These are phyloP conservation scores for Calocybe indica DNA, from an alignment of 768 basidiomycete genomes.

Conservation along the genomic window DNA sequence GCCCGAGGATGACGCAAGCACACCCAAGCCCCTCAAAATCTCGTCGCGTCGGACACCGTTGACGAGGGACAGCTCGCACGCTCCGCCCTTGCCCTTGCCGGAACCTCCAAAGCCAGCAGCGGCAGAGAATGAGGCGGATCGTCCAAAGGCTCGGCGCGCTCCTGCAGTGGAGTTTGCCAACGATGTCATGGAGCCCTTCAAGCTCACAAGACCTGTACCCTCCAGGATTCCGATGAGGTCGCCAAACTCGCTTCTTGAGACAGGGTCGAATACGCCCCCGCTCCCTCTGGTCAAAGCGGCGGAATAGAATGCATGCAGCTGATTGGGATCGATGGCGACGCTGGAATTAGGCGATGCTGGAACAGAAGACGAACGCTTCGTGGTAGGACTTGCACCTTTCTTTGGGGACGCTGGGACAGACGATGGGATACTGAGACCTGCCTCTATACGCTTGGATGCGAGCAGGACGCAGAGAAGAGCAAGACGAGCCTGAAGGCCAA, in stretches of 20 bases:
- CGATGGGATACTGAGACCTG: slow-evolving; percentile 42
- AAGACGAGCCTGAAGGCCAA: slow-evolving; percentile 72
- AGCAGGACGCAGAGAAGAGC: slow-evolving; percentile 61
- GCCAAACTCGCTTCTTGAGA: slow-evolving; percentile 70
- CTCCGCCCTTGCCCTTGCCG: slow-evolving; percentile 35
- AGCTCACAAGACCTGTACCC: slow-evolving; percentile 49
- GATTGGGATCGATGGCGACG: slow-evolving; percentile 48
- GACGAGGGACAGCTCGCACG: slow-evolving; percentile 45
- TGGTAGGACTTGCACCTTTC: slow-evolving; percentile 34
- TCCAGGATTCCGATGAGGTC: slow-evolving; percentile 71
- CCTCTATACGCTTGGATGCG: slow-evolving; percentile 56
- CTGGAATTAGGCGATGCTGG: slow-evolving; percentile 19
- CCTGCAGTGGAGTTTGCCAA: slow-evolving; percentile 11
- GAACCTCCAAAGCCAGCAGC: slow-evolving; percentile 28
- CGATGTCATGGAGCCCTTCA: slow-evolving; percentile 6
- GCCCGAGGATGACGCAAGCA: slow-evolving; percentile 22
- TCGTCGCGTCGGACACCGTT: slow-evolving; percentile 66
- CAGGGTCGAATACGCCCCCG: slow-evolving; percentile 50
- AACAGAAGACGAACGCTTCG: slow-evolving; percentile 45
- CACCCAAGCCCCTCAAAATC: slow-evolving; percentile 63
- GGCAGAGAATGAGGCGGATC: slow-evolving; percentile 52
- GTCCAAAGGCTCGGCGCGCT: slow-evolving; percentile 45
- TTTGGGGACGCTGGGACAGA: slow-evolving; percentile 28
- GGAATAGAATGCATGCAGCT: slow-evolving; percentile 61
- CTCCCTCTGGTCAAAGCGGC: slow-evolving; percentile 52